Percentiles rank a stretch among this genome's conserved stretches.
These are phyloP conservation scores for Crucibulum laeve DNA, from an alignment of 768 basidiomycete genomes.

Conservation along the genomic window DNA sequence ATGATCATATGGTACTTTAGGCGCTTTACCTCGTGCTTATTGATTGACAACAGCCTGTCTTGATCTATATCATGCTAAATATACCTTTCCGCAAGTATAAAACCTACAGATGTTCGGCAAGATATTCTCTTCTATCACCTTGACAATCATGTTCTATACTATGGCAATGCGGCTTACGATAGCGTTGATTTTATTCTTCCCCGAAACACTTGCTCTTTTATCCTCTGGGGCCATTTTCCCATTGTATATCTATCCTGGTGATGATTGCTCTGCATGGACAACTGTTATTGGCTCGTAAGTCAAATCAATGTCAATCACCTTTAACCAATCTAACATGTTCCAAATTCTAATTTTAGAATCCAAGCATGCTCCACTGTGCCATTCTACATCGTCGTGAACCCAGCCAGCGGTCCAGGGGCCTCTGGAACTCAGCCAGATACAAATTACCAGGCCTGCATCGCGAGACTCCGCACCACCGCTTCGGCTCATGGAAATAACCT, in stretches of 20 bases:
- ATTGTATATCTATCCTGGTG: slow-evolving; percentile 24
- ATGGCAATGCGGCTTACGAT: no score
- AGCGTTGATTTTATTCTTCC: no score
- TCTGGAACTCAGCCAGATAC: slow-evolving; percentile 20
- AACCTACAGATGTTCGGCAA: no score
- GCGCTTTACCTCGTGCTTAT: no score
- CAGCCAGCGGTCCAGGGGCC: slow-evolving; percentile 25
- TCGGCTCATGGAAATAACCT: background rate
- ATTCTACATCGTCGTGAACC: slow-evolving; percentile 27
- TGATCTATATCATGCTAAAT: no score
- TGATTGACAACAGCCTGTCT: no score
- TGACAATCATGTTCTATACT: no score
- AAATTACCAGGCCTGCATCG: slow-evolving; percentile 23
- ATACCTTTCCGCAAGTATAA: no score
- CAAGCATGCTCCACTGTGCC: slow-evolving; percentile 17
- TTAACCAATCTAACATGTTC: background rate
- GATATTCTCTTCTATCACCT: no score
- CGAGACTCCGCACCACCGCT: slow-evolving; percentile 6
- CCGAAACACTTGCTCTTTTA: slow-evolving; percentile 8
- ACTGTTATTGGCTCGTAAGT: slow-evolving; percentile 9
- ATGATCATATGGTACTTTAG: no score
- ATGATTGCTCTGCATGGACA: slow-evolving; percentile 18
- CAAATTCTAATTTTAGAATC: slow-evolving; percentile 15
- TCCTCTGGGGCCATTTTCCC: slow-evolving; percentile 24
- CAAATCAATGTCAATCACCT: background rate